Percentiles rank a stretch among this genome's conserved stretches.
phyloP scores from a whole-genome alignment of 139 green algal species.

The Mychonastes homosphaera region DNA sequence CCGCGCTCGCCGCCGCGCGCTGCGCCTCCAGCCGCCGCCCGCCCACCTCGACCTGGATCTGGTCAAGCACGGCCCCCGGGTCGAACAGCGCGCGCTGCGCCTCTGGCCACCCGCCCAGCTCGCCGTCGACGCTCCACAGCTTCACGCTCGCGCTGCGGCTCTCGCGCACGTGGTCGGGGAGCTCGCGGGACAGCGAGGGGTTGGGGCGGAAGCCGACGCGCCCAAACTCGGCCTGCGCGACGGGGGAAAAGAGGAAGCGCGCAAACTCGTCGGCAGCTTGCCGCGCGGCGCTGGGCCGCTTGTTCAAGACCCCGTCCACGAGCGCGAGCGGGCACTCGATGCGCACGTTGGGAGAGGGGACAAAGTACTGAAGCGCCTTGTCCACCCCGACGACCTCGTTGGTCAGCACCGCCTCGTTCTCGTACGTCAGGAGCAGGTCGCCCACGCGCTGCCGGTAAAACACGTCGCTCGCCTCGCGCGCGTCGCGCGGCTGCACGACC shows the following conservation, averaged over 20 bases:
- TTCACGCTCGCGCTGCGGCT: neutral
- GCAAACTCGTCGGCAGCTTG: conserved; percentile 53
- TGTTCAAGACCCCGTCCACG: conserved; percentile 36
- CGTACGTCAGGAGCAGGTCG: conserved; percentile 79
- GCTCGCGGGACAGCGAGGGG: conserved; percentile 23
- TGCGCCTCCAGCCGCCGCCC: conserved; percentile 21
- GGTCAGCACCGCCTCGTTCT: conserved; percentile 80
- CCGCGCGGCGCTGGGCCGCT: conserved; percentile 22
- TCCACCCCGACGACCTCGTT: conserved; percentile 44
- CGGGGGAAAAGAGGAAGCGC: conserved; percentile 53
- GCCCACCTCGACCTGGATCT: conserved; percentile 49
- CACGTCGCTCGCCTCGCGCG: conserved; percentile 69
- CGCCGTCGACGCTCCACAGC: conserved; percentile 60
- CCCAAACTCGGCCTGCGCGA: conserved; percentile 62
- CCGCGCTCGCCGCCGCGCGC: too few species aligned
- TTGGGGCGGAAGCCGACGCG: conserved; percentile 54
- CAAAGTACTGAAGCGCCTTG: conserved; percentile 60
- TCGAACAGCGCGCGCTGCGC: conserved; percentile 60
- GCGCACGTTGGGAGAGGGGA: conserved; percentile 39
- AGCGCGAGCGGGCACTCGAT: conserved; percentile 45
- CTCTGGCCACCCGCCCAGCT: conserved; percentile 51
- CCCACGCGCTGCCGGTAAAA: conserved; percentile 78
- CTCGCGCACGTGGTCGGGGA: conserved; percentile 16
- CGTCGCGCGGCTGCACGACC: conserved; percentile 66
- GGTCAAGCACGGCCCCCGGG: conserved; percentile 45